Percentiles rank a stretch among this genome's conserved stretches.
These are phyloP conservation scores for Dryas integrifolia DNA, from an alignment of 331 rosid genomes.

Conservation along the genomic window DNA sequence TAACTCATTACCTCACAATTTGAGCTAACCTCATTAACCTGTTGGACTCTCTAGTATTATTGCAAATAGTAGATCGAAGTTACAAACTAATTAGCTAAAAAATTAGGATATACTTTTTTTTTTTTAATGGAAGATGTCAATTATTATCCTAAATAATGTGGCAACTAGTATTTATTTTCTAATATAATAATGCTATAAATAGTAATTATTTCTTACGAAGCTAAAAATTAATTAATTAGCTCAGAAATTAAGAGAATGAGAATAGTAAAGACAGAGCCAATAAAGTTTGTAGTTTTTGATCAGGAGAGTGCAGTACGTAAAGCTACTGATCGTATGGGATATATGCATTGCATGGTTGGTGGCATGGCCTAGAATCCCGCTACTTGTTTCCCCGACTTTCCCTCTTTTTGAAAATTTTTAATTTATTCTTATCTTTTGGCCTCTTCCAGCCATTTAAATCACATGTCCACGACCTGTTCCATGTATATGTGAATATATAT, in stretches of 20 bases:
- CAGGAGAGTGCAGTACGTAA: background rate
- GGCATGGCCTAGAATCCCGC: constrained; percentile 50
- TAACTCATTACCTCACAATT: too few relatives aligned
- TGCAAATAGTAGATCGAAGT: too few relatives aligned
- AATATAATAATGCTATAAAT: too few relatives aligned
- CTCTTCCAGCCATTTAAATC: background rate
- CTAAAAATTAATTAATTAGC: too few relatives aligned
- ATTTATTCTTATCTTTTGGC: constrained; percentile 1
- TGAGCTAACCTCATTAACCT: too few relatives aligned
- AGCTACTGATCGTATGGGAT: background rate
- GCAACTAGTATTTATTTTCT: too few relatives aligned
- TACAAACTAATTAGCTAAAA: too few relatives aligned
- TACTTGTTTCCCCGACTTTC: background rate
- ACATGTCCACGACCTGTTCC: background rate
- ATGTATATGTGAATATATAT: background rate
- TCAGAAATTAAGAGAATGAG: background rate
- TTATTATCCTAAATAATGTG: too few relatives aligned
- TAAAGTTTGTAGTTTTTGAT: background rate
- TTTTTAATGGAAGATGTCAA: too few relatives aligned
- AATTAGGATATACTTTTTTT: too few relatives aligned
- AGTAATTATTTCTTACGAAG: too few relatives aligned
- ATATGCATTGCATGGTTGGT: background rate
- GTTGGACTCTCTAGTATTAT: too few relatives aligned
- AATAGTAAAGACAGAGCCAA: background rate
- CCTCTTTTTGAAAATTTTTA: background rate